Conservation (phyloP, 2,329 filamentous ascomycete species). For the Penicillium sp. region DNA sequence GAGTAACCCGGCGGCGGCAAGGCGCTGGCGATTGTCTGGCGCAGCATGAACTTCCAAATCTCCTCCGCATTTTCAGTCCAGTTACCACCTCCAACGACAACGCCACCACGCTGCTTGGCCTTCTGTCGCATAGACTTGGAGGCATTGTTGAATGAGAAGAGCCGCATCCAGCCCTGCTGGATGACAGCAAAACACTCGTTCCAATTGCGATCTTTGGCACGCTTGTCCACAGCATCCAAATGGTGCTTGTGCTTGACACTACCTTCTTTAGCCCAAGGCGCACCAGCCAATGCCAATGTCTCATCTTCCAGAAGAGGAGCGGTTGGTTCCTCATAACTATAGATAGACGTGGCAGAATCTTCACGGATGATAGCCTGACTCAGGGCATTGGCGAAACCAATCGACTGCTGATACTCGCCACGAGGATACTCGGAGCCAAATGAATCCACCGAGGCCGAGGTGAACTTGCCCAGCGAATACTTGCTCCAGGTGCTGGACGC, state of each 20-base stretch:
- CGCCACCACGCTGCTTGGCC: slow-evolving; percentile 60
- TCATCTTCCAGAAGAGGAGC: slow-evolving; percentile 85
- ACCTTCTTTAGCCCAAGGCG: slow-evolving; percentile 98
- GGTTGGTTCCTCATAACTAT: slow-evolving; percentile 62
- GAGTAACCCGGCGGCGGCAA: slow-evolving; percentile 92
- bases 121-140: slow-evolving; percentile 71
- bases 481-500: slow-evolving; percentile 94
- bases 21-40: slow-evolving; percentile 88
- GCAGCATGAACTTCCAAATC: slow-evolving; percentile 81
- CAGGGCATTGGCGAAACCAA: slow-evolving; percentile 94
- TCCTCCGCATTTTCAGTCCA: slow-evolving; percentile 97
- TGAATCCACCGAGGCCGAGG: slow-evolving; percentile 90
- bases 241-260: slow-evolving; percentile 96
- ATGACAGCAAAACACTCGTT: slow-evolving; percentile 93
- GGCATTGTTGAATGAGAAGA: slow-evolving; percentile 88
- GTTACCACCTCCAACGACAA: slow-evolving; percentile 89
- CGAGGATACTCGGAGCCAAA: slow-evolving; percentile 75
- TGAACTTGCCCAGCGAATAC: slow-evolving; percentile 86
- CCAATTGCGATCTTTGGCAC: slow-evolving; percentile 93
- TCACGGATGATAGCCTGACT: slow-evolving; percentile 97
- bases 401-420: slow-evolving; percentile 89
- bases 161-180: slow-evolving; percentile 88
- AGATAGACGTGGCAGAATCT: slow-evolving; percentile 57
- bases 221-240: slow-evolving; percentile 85
- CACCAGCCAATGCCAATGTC: slow-evolving; percentile 83